These are phyloP conservation scores for Xylariales sp. DNA, from an alignment of 2,329 filamentous ascomycete genomes.

Conservation along the genomic window DNA sequence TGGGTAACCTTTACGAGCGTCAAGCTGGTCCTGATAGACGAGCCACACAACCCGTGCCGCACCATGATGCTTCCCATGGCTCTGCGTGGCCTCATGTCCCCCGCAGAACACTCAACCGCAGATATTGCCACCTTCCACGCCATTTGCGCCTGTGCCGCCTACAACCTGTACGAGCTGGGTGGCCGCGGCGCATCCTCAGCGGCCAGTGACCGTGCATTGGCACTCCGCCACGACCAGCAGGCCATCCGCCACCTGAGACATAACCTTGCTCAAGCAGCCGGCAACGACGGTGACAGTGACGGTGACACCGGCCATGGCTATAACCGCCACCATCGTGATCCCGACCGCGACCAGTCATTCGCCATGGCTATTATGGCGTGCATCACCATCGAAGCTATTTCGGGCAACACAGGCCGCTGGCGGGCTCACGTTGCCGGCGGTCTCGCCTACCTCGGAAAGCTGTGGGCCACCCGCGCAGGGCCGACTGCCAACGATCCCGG, in stretches of 20 bases:
- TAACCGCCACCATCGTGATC: too few species aligned
- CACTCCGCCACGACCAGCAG: conserved; percentile 15
- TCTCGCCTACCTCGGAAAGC: conserved; percentile 14
- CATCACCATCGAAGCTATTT: conserved; percentile 21
- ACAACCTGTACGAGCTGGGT: conserved; percentile 35
- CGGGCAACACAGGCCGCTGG: conserved; percentile 16
- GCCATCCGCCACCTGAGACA: conserved; percentile 17
- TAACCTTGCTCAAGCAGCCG: conserved; percentile 13
- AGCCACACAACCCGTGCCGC: conserved; percentile 18
- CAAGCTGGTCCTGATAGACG: conserved; percentile 18
- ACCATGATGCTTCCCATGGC: conserved; percentile 22
- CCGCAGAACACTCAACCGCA: conserved; percentile 12
- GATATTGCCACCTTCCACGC: conserved; percentile 19
- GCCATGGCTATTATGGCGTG: conserved; percentile 36
- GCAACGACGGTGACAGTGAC: too few species aligned
- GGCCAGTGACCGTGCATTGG: conserved; percentile 14
- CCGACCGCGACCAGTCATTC: conserved; percentile 25
- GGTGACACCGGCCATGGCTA: too few species aligned
- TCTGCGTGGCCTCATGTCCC: conserved; percentile 13
- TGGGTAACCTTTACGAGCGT: conserved; percentile 20
- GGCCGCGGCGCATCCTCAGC: conserved; percentile 4
- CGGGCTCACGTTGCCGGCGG: conserved; percentile 17
- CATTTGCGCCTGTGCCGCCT: conserved; percentile 32
- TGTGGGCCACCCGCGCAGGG: conserved; percentile 10
- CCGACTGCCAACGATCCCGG: conserved; percentile 8